These are phyloP conservation scores for Vitis hybrid DNA, from an alignment of 177 flowering plant species.

Conservation along the genomic window DNA sequence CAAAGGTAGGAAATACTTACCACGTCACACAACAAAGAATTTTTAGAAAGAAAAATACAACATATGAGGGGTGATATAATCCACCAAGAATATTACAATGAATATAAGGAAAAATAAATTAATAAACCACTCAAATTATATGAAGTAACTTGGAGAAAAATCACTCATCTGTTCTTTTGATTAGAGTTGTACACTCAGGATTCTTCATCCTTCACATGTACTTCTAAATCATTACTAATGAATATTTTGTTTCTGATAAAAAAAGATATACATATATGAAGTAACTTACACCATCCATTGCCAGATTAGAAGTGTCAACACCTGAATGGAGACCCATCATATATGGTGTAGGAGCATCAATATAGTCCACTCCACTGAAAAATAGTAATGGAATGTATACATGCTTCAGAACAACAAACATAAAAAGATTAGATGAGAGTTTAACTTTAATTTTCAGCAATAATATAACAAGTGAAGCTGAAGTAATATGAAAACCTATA, in stretches of 20 bases:
- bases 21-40: no score
- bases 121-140: no score
- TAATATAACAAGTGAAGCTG: neutral
- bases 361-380: slow-evolving; percentile 99
- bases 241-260: neutral
- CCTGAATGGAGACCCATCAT: slow-evolving; percentile 99
- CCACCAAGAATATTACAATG: no score
- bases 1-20: no score
- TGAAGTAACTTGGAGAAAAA: no score
- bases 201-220: neutral
- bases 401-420: slow-evolving; percentile 84
- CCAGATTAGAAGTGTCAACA: slow-evolving; percentile 81
- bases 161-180: no score
- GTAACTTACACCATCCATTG: slow-evolving; percentile 96
- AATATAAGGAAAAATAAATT: no score
- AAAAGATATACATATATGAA: neutral
- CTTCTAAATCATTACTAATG: no score
- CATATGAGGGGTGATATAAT: no score
- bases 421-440: slow-evolving; percentile 34
- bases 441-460: neutral
- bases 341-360: slow-evolving; percentile 99
- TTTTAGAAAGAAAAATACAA: no score
- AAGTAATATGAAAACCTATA: neutral
- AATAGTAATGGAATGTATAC: slow-evolving; percentile 99
- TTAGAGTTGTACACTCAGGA: no score